phyloP scores from a whole-genome alignment of 1,284 basidiomycete species.

The Phellinidium pouzarii region DNA sequence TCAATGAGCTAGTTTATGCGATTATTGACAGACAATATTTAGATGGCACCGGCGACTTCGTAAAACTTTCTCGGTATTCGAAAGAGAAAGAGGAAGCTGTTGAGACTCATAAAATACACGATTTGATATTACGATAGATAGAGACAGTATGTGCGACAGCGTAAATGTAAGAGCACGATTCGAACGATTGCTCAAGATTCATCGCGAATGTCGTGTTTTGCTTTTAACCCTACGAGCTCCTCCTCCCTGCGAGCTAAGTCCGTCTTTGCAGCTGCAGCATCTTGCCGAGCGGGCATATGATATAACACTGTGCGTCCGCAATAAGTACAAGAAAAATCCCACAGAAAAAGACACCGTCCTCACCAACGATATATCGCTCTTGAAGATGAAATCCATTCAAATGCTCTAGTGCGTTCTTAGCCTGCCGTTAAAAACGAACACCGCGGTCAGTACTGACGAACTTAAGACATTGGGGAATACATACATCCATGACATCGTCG shows the following conservation, averaged over 20 bases:
- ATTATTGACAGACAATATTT: too few species aligned
- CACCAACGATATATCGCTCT: constrained; percentile 89
- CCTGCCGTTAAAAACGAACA: constrained; percentile 37
- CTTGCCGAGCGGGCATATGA: constrained; percentile 94
- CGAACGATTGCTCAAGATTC: constrained; percentile 42
- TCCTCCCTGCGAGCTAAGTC: constrained; percentile 90
- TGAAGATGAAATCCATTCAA: constrained; percentile 98
- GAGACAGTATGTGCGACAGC: background rate
- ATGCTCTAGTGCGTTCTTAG: constrained; percentile 94
- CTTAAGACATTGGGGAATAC: constrained; percentile 27
- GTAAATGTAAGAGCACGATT: background rate
- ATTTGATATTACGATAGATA: background rate
- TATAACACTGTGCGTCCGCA: constrained; percentile 63
- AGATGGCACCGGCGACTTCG: too few species aligned
- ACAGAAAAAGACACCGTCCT: constrained; percentile 21
- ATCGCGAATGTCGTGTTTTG: constrained; percentile 70
- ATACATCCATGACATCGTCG: constrained; percentile 83
- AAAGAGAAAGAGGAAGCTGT: too few species aligned
- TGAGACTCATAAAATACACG: background rate
- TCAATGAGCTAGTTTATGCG: too few species aligned
- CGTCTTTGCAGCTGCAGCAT: constrained; percentile 87
- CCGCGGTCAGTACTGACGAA: constrained; percentile 19
- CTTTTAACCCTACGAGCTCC: constrained; percentile 83
- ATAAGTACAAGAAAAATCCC: background rate
- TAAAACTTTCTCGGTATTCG: too few species aligned